phyloP scores from a whole-genome alignment of 805 yeast species.

The Nakazawaea laoshanensis region DNA sequence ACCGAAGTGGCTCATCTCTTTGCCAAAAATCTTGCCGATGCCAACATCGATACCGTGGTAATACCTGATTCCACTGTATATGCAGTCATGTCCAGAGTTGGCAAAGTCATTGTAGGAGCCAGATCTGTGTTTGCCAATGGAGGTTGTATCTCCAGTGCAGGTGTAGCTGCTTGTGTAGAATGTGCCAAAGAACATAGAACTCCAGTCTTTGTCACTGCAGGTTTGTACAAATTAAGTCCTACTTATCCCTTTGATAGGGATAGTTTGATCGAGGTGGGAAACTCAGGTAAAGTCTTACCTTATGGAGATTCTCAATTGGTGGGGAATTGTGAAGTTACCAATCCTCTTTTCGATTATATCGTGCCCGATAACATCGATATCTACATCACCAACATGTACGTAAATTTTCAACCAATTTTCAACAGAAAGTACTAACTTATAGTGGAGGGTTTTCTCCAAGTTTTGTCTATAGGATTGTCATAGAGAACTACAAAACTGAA shows the following conservation, averaged over 20 bases:
- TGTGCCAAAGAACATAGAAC: conserved; percentile 92
- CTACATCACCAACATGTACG: conserved; percentile 76
- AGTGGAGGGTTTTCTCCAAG: conserved; percentile 93
- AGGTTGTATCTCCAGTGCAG: conserved; percentile 83
- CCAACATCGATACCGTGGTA: conserved; percentile 82
- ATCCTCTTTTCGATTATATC: conserved; percentile 85
- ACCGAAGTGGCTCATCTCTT: conserved; percentile 69
- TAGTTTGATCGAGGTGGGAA: conserved; percentile 82
- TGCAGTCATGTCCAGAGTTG: conserved; percentile 96
- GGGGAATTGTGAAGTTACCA: conserved; percentile 72
- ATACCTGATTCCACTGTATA: conserved; percentile 90
- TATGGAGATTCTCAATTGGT: conserved; percentile 64
- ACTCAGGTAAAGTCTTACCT: conserved; percentile 79
- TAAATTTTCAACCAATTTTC: conserved; percentile 10
- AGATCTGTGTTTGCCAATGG: conserved; percentile 94
- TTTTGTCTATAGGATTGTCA: conserved; percentile 88
- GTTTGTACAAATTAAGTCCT: conserved; percentile 87
- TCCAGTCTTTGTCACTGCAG: conserved; percentile 96
- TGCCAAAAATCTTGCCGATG: conserved; percentile 71
- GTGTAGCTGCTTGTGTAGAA: conserved; percentile 88
- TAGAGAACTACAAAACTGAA: conserved; percentile 85
- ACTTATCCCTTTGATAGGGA: conserved; percentile 85
- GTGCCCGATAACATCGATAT: conserved; percentile 93
- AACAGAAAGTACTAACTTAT: conserved; percentile 9
- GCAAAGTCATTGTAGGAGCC: conserved; percentile 91